Base-by-base conservation (phyloP, 768 basidiomycete genomes). In the Leccinum variicolor region DNA sequence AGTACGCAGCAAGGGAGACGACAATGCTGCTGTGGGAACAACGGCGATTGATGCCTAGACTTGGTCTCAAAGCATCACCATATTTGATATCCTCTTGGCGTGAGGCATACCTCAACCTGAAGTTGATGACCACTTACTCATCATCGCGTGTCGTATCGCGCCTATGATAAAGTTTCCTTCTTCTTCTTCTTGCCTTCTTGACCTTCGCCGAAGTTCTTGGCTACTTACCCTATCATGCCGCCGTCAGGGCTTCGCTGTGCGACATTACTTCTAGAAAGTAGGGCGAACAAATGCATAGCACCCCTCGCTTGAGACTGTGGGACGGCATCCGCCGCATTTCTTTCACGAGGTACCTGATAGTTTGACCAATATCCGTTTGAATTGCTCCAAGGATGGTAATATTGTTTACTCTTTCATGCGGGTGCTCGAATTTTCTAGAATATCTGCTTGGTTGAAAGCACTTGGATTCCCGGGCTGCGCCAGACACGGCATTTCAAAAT, bases 1-100 rank as follows among this genome's bases (percentile, higher is more conserved):
- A 59, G 74, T 80, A 39, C 81, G 83, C 62, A 80, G 67, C 61
- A 73, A 72, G 60, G 70, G 69, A 54, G 75, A 78, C 60, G 71
- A 73, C 14, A 64, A 69, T 50, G 53, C 70, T 50, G 64, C 64
- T 17, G 65, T 64, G 39, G 67, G 65, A 46, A 53, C 62, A 53
- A 52, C 69, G 29, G 60, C 53, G 34, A 65, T 61, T 46, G 50
- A 57, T 6, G 55, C 62, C 53, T 69, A 63, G 57, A 21, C 50
- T 25, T 56, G 53, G 15, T 48, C 57, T 15, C 25, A 26, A 52
- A 11, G n/a, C 49, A 25, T 36, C 41, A 19, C 54, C 19, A 28
- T 59, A 41, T 39, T 50, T 47, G 31, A 10, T 45, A 36, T 34
- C 52, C 33, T 45, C 50, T 48, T 51, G 43, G 39, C 43, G 7